Evolutionary conservation across 352 stramenopile genomes (phyloP).

Genomic region (Pythium chondricola): DNA sequence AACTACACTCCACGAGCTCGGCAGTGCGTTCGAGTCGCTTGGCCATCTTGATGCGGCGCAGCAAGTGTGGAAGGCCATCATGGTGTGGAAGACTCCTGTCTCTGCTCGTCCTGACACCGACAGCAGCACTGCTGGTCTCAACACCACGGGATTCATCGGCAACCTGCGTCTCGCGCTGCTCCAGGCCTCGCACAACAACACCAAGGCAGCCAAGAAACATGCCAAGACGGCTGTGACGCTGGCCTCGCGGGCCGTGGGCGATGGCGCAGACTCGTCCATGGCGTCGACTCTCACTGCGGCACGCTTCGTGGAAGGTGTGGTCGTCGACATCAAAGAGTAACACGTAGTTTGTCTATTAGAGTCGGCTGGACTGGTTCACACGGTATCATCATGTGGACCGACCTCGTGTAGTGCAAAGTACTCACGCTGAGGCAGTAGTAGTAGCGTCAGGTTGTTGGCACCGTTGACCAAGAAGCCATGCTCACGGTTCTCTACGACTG

Average conservation of each 20-base stretch:
- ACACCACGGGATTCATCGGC: conserved; percentile 29
- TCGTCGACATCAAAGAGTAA: conserved; percentile 29
- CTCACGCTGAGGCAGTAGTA: conserved; percentile 61
- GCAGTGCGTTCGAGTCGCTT: conserved; percentile 42
- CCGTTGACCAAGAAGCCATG: conserved; percentile 74
- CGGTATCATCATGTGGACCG: conserved; percentile 57
- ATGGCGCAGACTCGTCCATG: background rate
- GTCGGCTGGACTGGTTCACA: too few relatives aligned
- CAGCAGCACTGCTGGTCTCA: conserved; percentile 6
- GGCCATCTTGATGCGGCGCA: conserved; percentile 41
- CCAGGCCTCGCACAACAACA: conserved; percentile 53
- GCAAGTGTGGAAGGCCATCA: conserved; percentile 60
- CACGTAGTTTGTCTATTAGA: too few relatives aligned
- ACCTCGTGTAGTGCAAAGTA: conserved; percentile 71
- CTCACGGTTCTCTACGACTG: conserved; percentile 24
- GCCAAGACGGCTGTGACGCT: conserved; percentile 36
- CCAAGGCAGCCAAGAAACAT: conserved; percentile 62
- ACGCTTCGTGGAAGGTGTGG: conserved; percentile 53
- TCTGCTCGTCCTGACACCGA: background rate
- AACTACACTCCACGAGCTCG: conserved; percentile 53
- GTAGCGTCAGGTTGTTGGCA: conserved; percentile 69
- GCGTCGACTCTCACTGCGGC: conserved; percentile 31
- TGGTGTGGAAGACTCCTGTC: conserved; percentile 15
- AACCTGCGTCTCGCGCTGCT: conserved; percentile 62
- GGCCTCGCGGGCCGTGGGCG: background rate